Percentiles rank a stretch among this genome's conserved stretches.
phyloP scores from a whole-genome alignment of 495 filamentous ascomycete genomes.

The Penicillium longicatenatum region DNA sequence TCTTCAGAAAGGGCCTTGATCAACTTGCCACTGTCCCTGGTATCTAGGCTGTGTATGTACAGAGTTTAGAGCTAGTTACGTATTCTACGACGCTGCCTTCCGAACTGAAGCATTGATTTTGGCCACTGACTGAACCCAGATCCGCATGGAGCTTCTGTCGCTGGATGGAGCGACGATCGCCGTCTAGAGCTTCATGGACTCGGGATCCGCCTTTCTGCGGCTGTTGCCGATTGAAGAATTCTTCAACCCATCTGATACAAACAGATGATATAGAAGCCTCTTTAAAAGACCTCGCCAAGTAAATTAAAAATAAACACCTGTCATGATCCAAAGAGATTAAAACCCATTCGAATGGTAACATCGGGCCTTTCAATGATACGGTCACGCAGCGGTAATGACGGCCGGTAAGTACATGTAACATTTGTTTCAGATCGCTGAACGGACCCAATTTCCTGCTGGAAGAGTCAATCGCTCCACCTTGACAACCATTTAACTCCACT shows the following conservation, averaged over 20 bases:
- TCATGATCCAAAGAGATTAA: neutral
- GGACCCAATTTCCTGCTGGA: slow-evolving; percentile 13
- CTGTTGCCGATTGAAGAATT: neutral
- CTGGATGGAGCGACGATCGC: slow-evolving; percentile 18
- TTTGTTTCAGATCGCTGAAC: slow-evolving; percentile 29
- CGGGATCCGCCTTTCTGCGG: neutral
- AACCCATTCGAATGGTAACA: slow-evolving; percentile 16
- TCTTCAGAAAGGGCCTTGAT: neutral
- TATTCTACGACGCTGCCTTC: neutral
- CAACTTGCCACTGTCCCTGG: neutral
- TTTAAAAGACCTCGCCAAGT: neutral
- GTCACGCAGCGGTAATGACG: neutral
- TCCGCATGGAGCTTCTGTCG: slow-evolving; percentile 15
- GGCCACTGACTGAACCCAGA: slow-evolving; percentile 7
- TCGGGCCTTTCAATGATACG: slow-evolving; percentile 13
- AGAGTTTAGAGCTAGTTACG: neutral
- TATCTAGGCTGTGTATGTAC: neutral
- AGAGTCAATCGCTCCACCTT: slow-evolving; percentile 22
- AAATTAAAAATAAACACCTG: neutral
- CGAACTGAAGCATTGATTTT: neutral
- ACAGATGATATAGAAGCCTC: neutral
- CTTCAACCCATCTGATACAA: neutral
- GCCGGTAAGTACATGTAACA: slow-evolving; percentile 14
- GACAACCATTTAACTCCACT: slow-evolving; percentile 6
- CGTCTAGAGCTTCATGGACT: slow-evolving; percentile 20